Conservation (phyloP, 2,329 filamentous ascomycete species). For the Berkeleyomyces basicola region DNA sequence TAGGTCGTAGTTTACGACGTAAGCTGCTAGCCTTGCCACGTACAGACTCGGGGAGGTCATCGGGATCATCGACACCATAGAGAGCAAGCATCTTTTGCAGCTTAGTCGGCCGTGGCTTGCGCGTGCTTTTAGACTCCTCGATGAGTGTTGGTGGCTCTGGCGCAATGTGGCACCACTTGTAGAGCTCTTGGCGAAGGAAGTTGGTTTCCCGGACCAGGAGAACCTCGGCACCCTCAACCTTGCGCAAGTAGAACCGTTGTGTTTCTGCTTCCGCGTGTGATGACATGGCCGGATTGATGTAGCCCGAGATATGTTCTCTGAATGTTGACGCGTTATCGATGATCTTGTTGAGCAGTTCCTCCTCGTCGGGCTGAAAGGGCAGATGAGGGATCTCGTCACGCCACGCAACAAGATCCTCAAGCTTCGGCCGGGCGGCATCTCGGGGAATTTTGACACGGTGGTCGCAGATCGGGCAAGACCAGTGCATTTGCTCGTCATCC, state of each 20-base stretch:
- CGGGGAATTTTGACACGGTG: slow-evolving; percentile 94
- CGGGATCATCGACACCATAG: slow-evolving; percentile 74
- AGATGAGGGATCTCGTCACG: slow-evolving; percentile 64
- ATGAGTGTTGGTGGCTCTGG: slow-evolving; percentile 71
- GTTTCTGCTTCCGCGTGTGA: slow-evolving; percentile 10
- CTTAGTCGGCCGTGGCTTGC: slow-evolving; percentile 92
- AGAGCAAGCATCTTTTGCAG: slow-evolving; percentile 86
- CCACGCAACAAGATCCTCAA: slow-evolving; percentile 76
- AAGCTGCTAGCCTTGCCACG: slow-evolving; percentile 60
- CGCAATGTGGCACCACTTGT: slow-evolving; percentile 86
- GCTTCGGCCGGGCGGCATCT: slow-evolving; percentile 84
- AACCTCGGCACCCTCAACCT: slow-evolving; percentile 93
- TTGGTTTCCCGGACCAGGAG: slow-evolving; percentile 89
- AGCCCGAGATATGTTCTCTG: slow-evolving; percentile 61
- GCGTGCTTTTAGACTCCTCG: slow-evolving; percentile 74
- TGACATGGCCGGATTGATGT: slow-evolving; percentile 75
- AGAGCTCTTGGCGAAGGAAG: slow-evolving; percentile 86
- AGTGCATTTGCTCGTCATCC: slow-evolving; percentile 70
- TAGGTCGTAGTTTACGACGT: slow-evolving; percentile 53
- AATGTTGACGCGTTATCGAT: slow-evolving; percentile 74
- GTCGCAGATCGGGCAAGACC: slow-evolving; percentile 95
- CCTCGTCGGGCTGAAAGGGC: slow-evolving; percentile 92
- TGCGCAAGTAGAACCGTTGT: slow-evolving; percentile 86
- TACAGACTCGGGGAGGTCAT: slow-evolving; percentile 71
- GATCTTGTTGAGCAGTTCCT: slow-evolving; percentile 70